Percentiles rank a stretch among this genome's conserved stretches.
Evolutionary conservation across 2,329 filamentous ascomycete species (phyloP).

Genomic region (Pseudogymnoascus sp.): DNA sequence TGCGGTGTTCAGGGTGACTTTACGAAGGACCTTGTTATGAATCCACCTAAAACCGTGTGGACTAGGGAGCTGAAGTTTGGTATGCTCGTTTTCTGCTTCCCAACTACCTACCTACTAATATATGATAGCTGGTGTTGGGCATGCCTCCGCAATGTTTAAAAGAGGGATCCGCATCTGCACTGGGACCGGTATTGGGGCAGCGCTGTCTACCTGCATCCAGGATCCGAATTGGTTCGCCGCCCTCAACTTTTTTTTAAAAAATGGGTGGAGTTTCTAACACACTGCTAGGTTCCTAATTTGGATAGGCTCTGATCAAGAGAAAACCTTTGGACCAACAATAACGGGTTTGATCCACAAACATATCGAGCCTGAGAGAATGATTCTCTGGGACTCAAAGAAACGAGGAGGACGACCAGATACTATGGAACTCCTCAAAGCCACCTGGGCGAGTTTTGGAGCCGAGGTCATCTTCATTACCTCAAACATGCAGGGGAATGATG

Average conservation of each 20-base stretch:
- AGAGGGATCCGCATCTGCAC: conserved; percentile 38
- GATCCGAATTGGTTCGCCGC: conserved; percentile 32
- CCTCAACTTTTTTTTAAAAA: not conserved
- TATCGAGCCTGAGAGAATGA: conserved; percentile 38
- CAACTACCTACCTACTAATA: conserved; percentile 17
- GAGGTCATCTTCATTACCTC: conserved; percentile 41
- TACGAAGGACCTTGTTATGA: conserved; percentile 34
- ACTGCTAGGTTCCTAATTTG: conserved; percentile 37
- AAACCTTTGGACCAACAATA: conserved; percentile 38
- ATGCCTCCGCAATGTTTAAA: conserved; percentile 40
- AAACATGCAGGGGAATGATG: conserved; percentile 37
- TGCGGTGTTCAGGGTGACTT: conserved; percentile 40
- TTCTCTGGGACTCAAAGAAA: conserved; percentile 39
- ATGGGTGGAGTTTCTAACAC: conserved; percentile 10
- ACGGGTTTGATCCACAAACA: conserved; percentile 34
- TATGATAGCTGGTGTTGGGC: conserved; percentile 35
- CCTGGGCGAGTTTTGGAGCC: conserved; percentile 35
- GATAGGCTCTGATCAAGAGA: conserved; percentile 39
- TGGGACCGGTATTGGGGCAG: conserved; percentile 38
- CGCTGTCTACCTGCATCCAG: conserved; percentile 39
- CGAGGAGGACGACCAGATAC: conserved; percentile 36
- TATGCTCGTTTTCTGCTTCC: conserved; percentile 21
- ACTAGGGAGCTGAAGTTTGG: conserved; percentile 38
- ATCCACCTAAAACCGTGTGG: conserved; percentile 37
- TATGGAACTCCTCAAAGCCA: conserved; percentile 35